phyloP scores from a whole-genome alignment of 1,284 basidiomycete species.

The Golubevia pallescens region DNA sequence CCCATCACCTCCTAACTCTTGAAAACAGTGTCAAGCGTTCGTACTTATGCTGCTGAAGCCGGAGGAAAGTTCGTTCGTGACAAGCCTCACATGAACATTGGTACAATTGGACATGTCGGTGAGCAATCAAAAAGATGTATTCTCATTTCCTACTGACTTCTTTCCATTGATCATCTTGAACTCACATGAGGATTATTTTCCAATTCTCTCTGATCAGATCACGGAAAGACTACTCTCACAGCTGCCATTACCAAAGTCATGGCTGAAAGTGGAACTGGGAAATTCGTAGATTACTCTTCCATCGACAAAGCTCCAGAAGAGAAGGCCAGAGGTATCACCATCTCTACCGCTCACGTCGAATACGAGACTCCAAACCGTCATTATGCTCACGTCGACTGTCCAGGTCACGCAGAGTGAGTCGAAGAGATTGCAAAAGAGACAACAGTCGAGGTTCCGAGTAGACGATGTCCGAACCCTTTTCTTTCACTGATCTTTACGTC shows the following conservation, averaged over 20 bases:
- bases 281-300: conserved; percentile 95
- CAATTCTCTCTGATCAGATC: too few relatives aligned
- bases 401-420: conserved; percentile 71
- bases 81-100: conserved; percentile 88
- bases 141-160: conserved; percentile 5
- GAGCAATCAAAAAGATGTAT: neutral
- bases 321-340: conserved; percentile 99
- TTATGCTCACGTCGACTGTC: conserved; percentile 99
- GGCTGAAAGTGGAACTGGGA: conserved; percentile 79
- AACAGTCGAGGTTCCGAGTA: too few relatives aligned
- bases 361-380: conserved; percentile 89
- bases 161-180: neutral
- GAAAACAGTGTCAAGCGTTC: conserved; percentile 20
- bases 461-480: too few relatives aligned
- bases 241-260: conserved; percentile 98
- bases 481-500: too few relatives aligned
- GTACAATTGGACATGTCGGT: conserved; percentile 66
- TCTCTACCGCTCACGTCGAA: conserved; percentile 86
- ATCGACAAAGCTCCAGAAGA: conserved; percentile 99
- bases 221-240: conserved; percentile 84
- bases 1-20: conserved; percentile 69
- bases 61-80: conserved; percentile 76
- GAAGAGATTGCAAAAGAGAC: too few relatives aligned
- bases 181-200: too few relatives aligned
- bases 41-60: conserved; percentile 71